These are phyloP conservation scores for Chaetomium fimeti DNA, from an alignment of 495 filamentous ascomycete genomes.

Conservation along the genomic window DNA sequence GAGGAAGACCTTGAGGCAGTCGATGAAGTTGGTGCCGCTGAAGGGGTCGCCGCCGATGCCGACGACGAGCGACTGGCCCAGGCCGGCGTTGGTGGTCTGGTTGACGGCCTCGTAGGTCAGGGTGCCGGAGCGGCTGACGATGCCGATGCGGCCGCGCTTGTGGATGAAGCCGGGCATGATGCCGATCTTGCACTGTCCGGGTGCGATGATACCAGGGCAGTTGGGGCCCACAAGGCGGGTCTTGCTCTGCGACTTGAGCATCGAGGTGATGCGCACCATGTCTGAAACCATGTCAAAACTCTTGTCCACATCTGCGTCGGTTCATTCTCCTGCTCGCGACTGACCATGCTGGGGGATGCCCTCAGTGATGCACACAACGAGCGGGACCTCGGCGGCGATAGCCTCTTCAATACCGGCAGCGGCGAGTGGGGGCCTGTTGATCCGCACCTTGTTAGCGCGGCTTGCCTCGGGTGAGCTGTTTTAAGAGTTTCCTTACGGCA, in stretches of 20 bases:
- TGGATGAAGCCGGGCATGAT: constrained; percentile 99
- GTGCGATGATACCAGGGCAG: constrained; percentile 97
- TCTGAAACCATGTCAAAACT: constrained; percentile 52
- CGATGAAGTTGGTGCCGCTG: constrained; percentile 98
- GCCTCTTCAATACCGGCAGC: constrained; percentile 97
- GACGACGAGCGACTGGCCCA: constrained; percentile 96
- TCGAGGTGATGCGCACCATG: constrained; percentile 98
- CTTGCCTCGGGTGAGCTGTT: neutral
- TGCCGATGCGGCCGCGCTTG: constrained; percentile 97
- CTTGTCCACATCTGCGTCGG: neutral
- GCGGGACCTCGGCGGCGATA: constrained; percentile 82
- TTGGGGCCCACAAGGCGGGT: constrained; percentile 95
- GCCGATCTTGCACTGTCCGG: constrained; percentile 98
- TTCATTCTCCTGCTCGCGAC: constrained; percentile 24
- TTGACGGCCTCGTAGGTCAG: constrained; percentile 99
- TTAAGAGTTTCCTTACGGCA: constrained; percentile 63
- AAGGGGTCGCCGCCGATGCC: constrained; percentile 99
- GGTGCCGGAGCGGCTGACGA: constrained; percentile 96
- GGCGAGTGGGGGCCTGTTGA: constrained; percentile 75
- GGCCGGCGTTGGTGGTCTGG: constrained; percentile 94
- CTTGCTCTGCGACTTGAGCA: constrained; percentile 96
- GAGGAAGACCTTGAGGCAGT: constrained; percentile 96
- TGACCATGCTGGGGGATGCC: constrained; percentile 94
- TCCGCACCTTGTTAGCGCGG: constrained; percentile 15
- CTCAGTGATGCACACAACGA: constrained; percentile 98